Conservation (phyloP, 257 asterid genomes). For the Fraxinus pennsylvanica region DNA sequence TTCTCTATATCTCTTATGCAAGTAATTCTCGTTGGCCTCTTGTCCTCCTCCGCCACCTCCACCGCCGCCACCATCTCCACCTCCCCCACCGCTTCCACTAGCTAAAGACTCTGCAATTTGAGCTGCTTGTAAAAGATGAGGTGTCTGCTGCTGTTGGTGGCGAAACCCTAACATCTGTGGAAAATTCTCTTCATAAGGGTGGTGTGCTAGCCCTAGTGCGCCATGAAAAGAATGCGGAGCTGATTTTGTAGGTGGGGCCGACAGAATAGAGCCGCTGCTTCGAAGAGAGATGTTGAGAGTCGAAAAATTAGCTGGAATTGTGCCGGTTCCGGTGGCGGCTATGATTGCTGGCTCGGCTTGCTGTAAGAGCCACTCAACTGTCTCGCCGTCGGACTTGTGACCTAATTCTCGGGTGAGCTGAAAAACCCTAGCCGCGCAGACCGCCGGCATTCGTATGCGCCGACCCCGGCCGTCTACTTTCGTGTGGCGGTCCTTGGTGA, state of each 20-base stretch:
- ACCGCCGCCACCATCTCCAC: slow-evolving; percentile 4
- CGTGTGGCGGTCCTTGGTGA: slow-evolving; percentile 82
- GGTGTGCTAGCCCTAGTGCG: slow-evolving; percentile 54
- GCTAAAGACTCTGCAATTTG: slow-evolving; percentile 42
- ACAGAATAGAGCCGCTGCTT: slow-evolving; percentile 63
- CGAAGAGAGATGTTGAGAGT: slow-evolving; percentile 64
- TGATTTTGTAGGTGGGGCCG: slow-evolving; percentile 67
- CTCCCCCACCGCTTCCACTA: slow-evolving; percentile 37
- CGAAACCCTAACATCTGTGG: slow-evolving; percentile 79
- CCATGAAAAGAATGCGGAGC: slow-evolving; percentile 66
- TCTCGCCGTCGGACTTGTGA: slow-evolving; percentile 76
- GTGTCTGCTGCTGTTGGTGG: slow-evolving; percentile 28
- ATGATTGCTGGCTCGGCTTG: slow-evolving; percentile 85
- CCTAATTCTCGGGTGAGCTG: slow-evolving; percentile 72
- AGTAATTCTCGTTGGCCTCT: slow-evolving; percentile 51
- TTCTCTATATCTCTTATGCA: slow-evolving; percentile 68
- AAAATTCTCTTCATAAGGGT: slow-evolving; percentile 53
- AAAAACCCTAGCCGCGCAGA: slow-evolving; percentile 82
- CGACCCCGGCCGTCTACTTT: slow-evolving; percentile 85
- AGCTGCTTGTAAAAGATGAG: slow-evolving; percentile 38
- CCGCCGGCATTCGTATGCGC: slow-evolving; percentile 87
- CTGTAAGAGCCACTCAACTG: slow-evolving; percentile 74
- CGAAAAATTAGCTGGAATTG: slow-evolving; percentile 71
- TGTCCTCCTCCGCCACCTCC: slow-evolving; percentile 33
- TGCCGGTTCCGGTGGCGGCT: slow-evolving; percentile 82